Conservation (phyloP, 2,329 filamentous ascomycete genomes). For the Botrytis hyacinthi region DNA sequence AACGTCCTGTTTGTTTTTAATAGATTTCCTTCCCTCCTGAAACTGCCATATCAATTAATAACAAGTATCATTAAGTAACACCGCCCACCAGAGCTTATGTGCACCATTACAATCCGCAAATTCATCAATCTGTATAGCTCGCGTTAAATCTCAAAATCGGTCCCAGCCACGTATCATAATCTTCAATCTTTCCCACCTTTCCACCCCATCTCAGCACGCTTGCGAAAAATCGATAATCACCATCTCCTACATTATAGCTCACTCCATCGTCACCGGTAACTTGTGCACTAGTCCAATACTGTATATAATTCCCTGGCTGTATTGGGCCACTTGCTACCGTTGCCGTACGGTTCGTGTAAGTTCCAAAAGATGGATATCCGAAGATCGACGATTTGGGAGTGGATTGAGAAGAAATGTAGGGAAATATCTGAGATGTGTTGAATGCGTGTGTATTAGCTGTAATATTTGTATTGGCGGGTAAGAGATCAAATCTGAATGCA, state of each 20-base stretch:
- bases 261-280: constrained; percentile 2
- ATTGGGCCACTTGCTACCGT: not conserved
- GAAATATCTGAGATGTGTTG: not conserved
- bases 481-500: constrained; percentile 17
- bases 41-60: not conserved
- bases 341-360: constrained; percentile 3
- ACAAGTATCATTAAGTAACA: accelerated
- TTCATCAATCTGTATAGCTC: not conserved
- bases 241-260: constrained; percentile 15
- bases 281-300: constrained; percentile 13
- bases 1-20: not conserved
- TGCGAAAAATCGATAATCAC: constrained; percentile 19
- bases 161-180: constrained; percentile 21
- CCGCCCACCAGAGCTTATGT: not conserved
- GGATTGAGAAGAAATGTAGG: constrained; percentile 3
- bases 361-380: constrained; percentile 18
- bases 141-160: constrained; percentile 20
- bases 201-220: constrained; percentile 21
- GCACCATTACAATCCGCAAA: too few relatives aligned
- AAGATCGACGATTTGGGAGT: constrained; percentile 5
- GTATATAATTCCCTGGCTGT: constrained; percentile 15
- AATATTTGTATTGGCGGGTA: constrained; percentile 20
- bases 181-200: not conserved
- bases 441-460: constrained; percentile 1
- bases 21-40: not conserved